Percentiles rank a stretch among this genome's conserved stretches.
Conservation (phyloP, 345 rosid species). For the Hibiscus trionum region DNA sequence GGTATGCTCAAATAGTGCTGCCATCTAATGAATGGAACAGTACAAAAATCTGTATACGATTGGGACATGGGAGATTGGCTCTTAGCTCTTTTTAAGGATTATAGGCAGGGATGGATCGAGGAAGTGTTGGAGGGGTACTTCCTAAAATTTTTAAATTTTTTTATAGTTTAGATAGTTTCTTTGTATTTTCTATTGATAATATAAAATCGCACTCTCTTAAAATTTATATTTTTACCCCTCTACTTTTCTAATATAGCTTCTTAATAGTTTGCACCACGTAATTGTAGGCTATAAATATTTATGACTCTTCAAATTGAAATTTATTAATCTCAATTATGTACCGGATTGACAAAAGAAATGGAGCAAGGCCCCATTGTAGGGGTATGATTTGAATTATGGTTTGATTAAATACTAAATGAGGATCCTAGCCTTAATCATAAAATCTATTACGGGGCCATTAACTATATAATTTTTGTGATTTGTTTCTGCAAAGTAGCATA, state of each 20-base stretch:
- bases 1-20: not conserved
- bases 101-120: no score
- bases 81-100: constrained; percentile 1
- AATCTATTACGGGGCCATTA: constrained; percentile 15
- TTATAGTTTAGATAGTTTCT: no score
- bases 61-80: not conserved
- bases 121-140: no score
- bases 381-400: constrained; percentile 4
- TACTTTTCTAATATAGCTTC: no score
- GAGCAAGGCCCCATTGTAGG: constrained; percentile 4
- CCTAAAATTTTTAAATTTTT: no score
- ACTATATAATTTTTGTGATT: not conserved
- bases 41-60: not conserved
- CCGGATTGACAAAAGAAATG: not conserved
- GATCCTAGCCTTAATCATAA: constrained; percentile 4
- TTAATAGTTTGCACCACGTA: no score
- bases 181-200: no score
- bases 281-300: not conserved
- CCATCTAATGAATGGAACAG: constrained; percentile 14
- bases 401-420: constrained; percentile 2
- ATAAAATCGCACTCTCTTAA: no score
- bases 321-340: not conserved
- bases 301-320: not conserved
- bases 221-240: no score
- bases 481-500: not conserved